These are phyloP conservation scores for Talaromyces atroroseus DNA, from an alignment of 2,329 filamentous ascomycete species.

Conservation along the genomic window DNA sequence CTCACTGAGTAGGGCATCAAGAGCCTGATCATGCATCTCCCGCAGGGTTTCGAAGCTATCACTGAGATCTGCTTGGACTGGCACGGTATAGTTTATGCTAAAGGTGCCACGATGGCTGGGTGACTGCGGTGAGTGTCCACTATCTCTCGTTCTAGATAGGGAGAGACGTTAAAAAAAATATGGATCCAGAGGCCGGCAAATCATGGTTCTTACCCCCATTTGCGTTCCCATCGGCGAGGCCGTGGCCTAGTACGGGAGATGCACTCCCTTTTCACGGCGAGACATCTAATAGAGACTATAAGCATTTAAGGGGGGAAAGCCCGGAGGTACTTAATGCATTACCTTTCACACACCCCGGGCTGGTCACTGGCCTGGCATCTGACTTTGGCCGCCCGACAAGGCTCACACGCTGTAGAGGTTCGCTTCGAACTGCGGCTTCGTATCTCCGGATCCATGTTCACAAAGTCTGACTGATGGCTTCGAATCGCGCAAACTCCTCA, in stretches of 20 bases:
- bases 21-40: slow-evolving; percentile 6
- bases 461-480: not conserved
- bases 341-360: slow-evolving; percentile 7
- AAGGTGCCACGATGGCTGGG: not conserved
- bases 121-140: not conserved
- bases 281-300: slow-evolving; percentile 8
- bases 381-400: slow-evolving; percentile 3
- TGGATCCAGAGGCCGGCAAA: not conserved
- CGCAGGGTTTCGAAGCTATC: not conserved
- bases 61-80: not conserved
- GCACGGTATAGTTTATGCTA: slow-evolving; percentile 4
- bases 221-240: slow-evolving; percentile 7
- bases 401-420: slow-evolving; percentile 8
- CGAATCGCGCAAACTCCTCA: not conserved
- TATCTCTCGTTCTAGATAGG: not conserved
- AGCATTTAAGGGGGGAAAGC: not conserved
- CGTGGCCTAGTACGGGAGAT: slow-evolving; percentile 6
- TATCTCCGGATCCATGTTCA: not conserved
- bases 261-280: slow-evolving; percentile 11
- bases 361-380: slow-evolving; percentile 9
- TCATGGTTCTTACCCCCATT: slow-evolving; percentile 4
- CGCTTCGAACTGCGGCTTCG: slow-evolving; percentile 1
- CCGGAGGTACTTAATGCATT: not conserved
- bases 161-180: not conserved
- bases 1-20: not conserved